A percentile compares a stretch with the other conserved stretches of the same genome.
phyloP scores from a whole-genome alignment of 116 monocot genomes.

The Dioscorea cayenensis region DNA sequence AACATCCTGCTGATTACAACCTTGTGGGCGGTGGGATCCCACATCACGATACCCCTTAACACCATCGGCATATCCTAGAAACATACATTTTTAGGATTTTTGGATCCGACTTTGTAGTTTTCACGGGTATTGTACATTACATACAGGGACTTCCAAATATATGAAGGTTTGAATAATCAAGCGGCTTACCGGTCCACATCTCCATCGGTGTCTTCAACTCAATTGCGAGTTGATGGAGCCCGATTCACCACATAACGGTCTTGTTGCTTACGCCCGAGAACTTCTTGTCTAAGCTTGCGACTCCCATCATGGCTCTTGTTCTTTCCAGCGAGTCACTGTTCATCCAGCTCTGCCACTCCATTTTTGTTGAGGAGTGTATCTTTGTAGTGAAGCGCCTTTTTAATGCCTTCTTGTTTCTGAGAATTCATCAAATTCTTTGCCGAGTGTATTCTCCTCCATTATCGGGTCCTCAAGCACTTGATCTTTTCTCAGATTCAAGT shows the following conservation, averaged over 20 bases:
- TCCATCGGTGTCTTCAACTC: not conserved
- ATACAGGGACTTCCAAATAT: not conserved
- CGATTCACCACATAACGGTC: not conserved
- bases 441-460: too few species aligned
- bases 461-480: too few species aligned
- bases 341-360: not conserved
- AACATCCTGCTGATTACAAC: not conserved
- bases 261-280: not conserved
- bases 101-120: not conserved
- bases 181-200: not conserved
- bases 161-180: not conserved
- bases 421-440: slow-evolving; percentile 1
- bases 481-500: too few species aligned
- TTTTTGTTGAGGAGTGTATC: too few species aligned
- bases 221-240: not conserved
- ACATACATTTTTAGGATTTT: not conserved
- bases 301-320: not conserved
- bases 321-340: not conserved
- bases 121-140: not conserved
- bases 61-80: too few species aligned
- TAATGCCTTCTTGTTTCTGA: not conserved
- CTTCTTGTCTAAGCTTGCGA: not conserved
- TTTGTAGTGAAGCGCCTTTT: not conserved
- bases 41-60: too few species aligned
- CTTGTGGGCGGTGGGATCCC: slow-evolving; percentile 4